Percentiles rank a stretch among this genome's conserved stretches.
Conservation (phyloP, 768 basidiomycete genomes). For the Arthromyces matolae region DNA sequence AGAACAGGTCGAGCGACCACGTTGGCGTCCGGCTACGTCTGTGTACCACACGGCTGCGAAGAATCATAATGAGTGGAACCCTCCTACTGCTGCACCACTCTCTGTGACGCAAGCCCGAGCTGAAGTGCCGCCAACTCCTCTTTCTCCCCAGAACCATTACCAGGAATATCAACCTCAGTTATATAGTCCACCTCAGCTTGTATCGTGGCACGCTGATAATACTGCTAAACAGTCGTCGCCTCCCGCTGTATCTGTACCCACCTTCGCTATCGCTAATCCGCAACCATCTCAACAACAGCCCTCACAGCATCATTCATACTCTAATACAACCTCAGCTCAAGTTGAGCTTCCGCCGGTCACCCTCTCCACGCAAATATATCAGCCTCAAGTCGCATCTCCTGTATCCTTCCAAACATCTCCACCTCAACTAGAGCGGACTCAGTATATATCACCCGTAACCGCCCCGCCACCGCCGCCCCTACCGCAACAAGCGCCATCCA, state of each 20-base stretch:
- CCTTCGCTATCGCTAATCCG: too few relatives aligned
- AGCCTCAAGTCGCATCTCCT: slow-evolving; percentile 13
- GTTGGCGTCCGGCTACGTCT: slow-evolving; percentile 47
- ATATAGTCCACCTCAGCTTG: slow-evolving; percentile 8
- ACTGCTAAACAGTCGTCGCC: slow-evolving; percentile 13
- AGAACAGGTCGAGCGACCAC: slow-evolving; percentile 71
- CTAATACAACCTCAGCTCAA: slow-evolving; percentile 14
- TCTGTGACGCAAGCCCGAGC: slow-evolving; percentile 7
- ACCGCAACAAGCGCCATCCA: slow-evolving; percentile 18
- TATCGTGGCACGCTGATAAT: slow-evolving; percentile 17
- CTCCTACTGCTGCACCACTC: slow-evolving; percentile 14
- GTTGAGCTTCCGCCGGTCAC: slow-evolving; percentile 22
- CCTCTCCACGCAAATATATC: slow-evolving; percentile 20
- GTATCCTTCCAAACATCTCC: slow-evolving; percentile 20
- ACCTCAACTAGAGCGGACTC: slow-evolving; percentile 22
- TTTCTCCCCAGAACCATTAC: slow-evolving; percentile 21
- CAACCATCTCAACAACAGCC: slow-evolving; percentile 18
- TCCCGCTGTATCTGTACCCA: slow-evolving; percentile 3
- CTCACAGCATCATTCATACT: slow-evolving; percentile 24
- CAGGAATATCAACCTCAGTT: slow-evolving; percentile 10
- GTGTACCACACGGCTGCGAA: slow-evolving; percentile 30
- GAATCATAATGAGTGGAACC: slow-evolving; percentile 34
- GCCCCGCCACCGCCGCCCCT: slow-evolving; percentile 16
- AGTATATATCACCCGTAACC: slow-evolving; percentile 16
- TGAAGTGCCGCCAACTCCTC: slow-evolving; percentile 15